Base-by-base conservation (phyloP, 257 asterid species). In the Solanum appendiculatum region DNA sequence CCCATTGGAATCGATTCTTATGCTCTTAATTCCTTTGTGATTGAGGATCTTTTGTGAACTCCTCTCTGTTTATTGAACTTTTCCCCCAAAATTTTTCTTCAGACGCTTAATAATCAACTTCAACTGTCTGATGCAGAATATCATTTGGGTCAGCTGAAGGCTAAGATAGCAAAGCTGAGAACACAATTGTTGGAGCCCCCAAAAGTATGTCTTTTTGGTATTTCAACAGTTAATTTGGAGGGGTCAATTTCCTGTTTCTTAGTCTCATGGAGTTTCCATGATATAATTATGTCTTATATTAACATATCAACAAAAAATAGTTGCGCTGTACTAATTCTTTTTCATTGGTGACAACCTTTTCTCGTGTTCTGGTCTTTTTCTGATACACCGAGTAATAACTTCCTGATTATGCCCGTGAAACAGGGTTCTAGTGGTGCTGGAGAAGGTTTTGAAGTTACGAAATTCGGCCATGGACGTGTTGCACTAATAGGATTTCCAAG, bases 101-200 rank as follows among this genome's bases (percentile, higher is more conserved):
- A 48, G 66, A 81, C 48, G 85, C 42, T 81, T 29, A 48, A 29
- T 81, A 81, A 48, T 44, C 11, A 6, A 48, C 68, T 48, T 48
- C 68, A 81, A 83, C 85, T 84, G 78, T 85, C 51, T 42, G 14
- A 81, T 86, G 74, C 95, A 97, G 99, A 97, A 82, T 97, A 97
- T 93, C 99, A 97, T 91, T 91, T 97, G 98, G 99, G 99, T 84
- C 99, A 97, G 93, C 98, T 97, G 89, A 97, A 97, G 94, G 99
- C 99, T 86, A 97, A 97, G 94, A 93, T 97, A 90, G 99, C 99
- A 25, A 97, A 97, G 94, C 93, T 97, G 91, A 95, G 99, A 96
- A 97, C 99, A 51, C 99, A 95, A 83, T 89, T 97, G 46, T 91
- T 97, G 93, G 99, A 97, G 95, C 99, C 99, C 72, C 99, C 99